Evolutionary conservation across 345 rosid species (phyloP).

Genomic region (Hibiscus tridactylites): DNA sequence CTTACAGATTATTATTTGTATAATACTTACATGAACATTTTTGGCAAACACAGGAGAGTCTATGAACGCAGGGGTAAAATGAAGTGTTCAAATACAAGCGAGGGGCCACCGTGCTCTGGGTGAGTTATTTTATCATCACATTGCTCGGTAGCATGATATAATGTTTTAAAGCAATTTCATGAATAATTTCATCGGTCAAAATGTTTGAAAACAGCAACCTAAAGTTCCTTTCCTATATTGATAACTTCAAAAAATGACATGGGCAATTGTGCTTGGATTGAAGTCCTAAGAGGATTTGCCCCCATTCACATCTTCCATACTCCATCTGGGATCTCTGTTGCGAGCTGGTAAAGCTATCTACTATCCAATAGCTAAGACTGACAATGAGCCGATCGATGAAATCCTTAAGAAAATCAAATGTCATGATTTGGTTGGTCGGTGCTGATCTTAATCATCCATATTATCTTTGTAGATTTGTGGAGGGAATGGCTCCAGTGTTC

Average conservation of each 20-base stretch:
- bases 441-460: slow-evolving; percentile 1
- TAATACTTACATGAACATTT: slow-evolving; percentile 13
- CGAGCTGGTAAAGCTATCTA: neutral
- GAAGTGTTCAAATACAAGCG: slow-evolving; percentile 70
- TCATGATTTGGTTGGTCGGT: neutral
- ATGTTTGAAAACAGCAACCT: neutral
- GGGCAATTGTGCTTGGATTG: neutral
- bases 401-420: neutral
- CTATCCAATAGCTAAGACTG: neutral
- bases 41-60: slow-evolving; percentile 58
- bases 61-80: slow-evolving; percentile 70
- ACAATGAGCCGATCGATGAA: neutral
- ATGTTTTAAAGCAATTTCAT: neutral
- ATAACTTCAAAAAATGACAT: neutral
- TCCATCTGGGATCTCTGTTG: neutral
- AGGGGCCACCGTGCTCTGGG: slow-evolving; percentile 99
- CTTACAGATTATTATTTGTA: neutral
- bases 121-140: slow-evolving; percentile 21
- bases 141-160: neutral
- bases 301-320: neutral
- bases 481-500: slow-evolving; percentile 99
- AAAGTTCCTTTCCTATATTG: neutral
- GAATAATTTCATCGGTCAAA: neutral
- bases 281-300: neutral
- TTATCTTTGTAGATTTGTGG: slow-evolving; percentile 63